phyloP scores from a whole-genome alignment of 1,284 basidiomycete species.

The Austroboletus novae-zelandiae region DNA sequence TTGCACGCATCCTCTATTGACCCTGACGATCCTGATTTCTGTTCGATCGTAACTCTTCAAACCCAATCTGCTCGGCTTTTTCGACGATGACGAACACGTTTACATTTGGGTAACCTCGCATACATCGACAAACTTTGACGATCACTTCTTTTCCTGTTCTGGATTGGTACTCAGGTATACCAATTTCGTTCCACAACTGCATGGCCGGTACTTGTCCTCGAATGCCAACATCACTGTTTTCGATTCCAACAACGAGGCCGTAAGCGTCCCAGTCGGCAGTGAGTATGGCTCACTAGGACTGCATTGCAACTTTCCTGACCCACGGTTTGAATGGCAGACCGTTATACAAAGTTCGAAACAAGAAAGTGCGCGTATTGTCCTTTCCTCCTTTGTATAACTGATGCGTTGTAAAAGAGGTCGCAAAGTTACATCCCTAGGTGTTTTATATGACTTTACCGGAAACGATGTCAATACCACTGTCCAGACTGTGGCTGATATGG shows the following conservation, averaged over 20 bases:
- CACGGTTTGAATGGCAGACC: slow-evolving; percentile 37
- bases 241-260: slow-evolving; percentile 46
- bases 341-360: slow-evolving; percentile 75
- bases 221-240: slow-evolving; percentile 82
- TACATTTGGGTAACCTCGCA: neutral
- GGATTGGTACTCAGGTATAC: slow-evolving; percentile 44
- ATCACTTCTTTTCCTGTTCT: neutral
- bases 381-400: neutral
- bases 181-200: slow-evolving; percentile 71
- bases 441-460: slow-evolving; percentile 73
- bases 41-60: neutral
- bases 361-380: slow-evolving; percentile 48
- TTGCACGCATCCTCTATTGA: neutral
- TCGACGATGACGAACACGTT: neutral
- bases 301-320: neutral
- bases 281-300: slow-evolving; percentile 16
- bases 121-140: neutral
- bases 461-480: slow-evolving; percentile 70
- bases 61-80: neutral
- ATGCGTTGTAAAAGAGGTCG: slow-evolving; percentile 47
- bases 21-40: slow-evolving; percentile 10
- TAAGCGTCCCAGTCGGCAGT: slow-evolving; percentile 66
- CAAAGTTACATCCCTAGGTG: slow-evolving; percentile 75
- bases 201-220: slow-evolving; percentile 77
- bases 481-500: slow-evolving; percentile 71